Evolutionary conservation across 2,329 filamentous ascomycete species (phyloP).

Genomic region (Botrytis fragariae): DNA sequence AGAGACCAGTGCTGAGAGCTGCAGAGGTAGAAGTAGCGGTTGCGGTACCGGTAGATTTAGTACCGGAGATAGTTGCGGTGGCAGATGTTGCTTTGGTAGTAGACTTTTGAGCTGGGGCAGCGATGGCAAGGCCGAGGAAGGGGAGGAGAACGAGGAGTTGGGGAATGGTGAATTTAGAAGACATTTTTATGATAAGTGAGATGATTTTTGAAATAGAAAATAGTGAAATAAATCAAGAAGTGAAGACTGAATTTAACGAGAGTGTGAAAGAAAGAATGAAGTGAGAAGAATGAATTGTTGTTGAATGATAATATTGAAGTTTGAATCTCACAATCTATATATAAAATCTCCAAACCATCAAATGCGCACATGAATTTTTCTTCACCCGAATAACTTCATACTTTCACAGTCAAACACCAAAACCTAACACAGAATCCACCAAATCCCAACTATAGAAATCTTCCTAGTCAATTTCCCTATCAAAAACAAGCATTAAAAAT

Average conservation of each 20-base stretch:
- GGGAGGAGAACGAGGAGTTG: conserved; percentile 17
- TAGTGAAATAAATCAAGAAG: neutral
- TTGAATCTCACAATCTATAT: neutral
- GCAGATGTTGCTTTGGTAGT: neutral
- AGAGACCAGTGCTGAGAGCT: neutral
- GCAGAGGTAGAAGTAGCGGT: neutral
- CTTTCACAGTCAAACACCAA: neutral
- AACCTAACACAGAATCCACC: neutral
- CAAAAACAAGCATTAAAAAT: neutral
- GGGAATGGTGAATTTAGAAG: conserved; percentile 1
- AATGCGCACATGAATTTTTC: neutral
- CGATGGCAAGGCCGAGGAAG: conserved; percentile 6
- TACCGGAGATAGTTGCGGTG: neutral
- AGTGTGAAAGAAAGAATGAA: neutral
- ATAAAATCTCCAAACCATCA: neutral
- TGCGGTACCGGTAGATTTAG: neutral
- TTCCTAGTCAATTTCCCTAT: too few species aligned
- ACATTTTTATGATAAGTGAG: neutral
- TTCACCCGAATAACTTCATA: neutral
- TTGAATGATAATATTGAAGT: neutral
- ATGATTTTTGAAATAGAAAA: neutral
- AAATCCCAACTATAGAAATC: neutral
- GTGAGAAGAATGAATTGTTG: neutral
- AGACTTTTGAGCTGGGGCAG: conserved; percentile 3
- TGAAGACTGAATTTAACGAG: neutral